phyloP scores from a whole-genome alignment of 2,329 filamentous ascomycete genomes.

The Aphanoascus verrucosus region DNA sequence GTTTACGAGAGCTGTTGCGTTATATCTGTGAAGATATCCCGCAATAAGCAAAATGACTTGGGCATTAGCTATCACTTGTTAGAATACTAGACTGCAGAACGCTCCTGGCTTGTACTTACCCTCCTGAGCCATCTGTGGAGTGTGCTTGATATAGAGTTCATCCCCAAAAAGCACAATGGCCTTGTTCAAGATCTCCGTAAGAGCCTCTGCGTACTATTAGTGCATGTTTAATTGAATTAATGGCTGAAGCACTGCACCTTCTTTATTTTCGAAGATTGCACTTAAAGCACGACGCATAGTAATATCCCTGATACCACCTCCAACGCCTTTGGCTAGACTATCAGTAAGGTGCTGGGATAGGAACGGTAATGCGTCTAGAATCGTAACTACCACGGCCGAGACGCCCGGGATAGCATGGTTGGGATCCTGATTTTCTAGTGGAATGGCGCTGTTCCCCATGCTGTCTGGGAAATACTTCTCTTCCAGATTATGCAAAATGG shows the following conservation, averaged over 20 bases:
- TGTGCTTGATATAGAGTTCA: constrained; percentile 74
- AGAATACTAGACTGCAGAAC: constrained; percentile 17
- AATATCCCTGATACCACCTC: constrained; percentile 54
- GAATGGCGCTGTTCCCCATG: constrained; percentile 9
- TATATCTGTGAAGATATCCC: constrained; percentile 60
- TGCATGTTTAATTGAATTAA: neutral
- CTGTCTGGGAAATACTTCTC: constrained; percentile 29
- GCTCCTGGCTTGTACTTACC: constrained; percentile 39
- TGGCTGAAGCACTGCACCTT: constrained; percentile 27
- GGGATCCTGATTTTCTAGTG: neutral
- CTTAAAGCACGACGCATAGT: constrained; percentile 57
- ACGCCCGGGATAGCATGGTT: constrained; percentile 37
- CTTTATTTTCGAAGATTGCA: constrained; percentile 45
- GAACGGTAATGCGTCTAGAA: constrained; percentile 41
- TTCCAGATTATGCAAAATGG: constrained; percentile 36
- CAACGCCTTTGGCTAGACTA: constrained; percentile 56
- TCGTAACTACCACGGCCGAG: constrained; percentile 45
- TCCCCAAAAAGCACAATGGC: constrained; percentile 69
- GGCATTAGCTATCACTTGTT: constrained; percentile 54
- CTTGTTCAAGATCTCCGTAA: constrained; percentile 49
- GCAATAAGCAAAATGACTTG: constrained; percentile 68
- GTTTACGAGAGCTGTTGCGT: constrained; percentile 55
- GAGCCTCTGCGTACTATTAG: constrained; percentile 26
- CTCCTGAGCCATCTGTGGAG: constrained; percentile 78
- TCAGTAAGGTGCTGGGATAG: constrained; percentile 47